Base-by-base conservation (phyloP, 202 grass and related monocot genomes). In the Musa balbisiana region DNA sequence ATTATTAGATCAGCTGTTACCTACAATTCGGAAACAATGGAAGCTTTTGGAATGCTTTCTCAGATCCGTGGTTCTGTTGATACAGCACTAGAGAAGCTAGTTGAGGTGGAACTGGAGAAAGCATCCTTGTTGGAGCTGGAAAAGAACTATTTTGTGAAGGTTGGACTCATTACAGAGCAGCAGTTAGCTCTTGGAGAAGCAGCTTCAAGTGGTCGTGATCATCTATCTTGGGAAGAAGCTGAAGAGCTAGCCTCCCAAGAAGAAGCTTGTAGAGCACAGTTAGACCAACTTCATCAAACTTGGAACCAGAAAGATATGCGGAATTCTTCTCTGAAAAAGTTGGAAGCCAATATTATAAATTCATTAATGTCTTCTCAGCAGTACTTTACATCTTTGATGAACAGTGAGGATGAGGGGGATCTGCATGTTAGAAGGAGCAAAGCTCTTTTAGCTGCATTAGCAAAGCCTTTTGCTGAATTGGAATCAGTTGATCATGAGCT, bases 191-290 rank as follows among this genome's bases (percentile, higher is more conserved):
- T 97, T 84, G 88, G 89, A 87, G 84, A 93, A 84, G 93, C 90
- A 85, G 93, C 90, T 65, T 59, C 73, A 15, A 89, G 70, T 76
- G 90, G 93, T 52, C 92, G 90, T 77, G 93, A 97, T 80, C 86
- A 97, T 84, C 80, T 97, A 68, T 97, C 93, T 80, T 97, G 93
- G 93, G 93, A 97, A 93, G 94, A 97, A 88, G 94, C 94, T 68
- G 94, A 97, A 77, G 94, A 97, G 81, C 79, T 97, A 71, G 90
- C 94, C 82, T 97, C 94, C 1, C 88, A 93, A 74, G 94, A 93
- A 88, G 94, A 97, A 85, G 83, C 91, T 69, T 97, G 90, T 78
- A 93, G 88, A 71, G 65, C 88, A 83, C 82, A 97, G 79, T 84
- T 97, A 81, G 88, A 97, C 33, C 90, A 91, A 79, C 83, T 97